Base-by-base conservation (phyloP, 192 early-diverging fungal genomes). In the Backusella macrospora region DNA sequence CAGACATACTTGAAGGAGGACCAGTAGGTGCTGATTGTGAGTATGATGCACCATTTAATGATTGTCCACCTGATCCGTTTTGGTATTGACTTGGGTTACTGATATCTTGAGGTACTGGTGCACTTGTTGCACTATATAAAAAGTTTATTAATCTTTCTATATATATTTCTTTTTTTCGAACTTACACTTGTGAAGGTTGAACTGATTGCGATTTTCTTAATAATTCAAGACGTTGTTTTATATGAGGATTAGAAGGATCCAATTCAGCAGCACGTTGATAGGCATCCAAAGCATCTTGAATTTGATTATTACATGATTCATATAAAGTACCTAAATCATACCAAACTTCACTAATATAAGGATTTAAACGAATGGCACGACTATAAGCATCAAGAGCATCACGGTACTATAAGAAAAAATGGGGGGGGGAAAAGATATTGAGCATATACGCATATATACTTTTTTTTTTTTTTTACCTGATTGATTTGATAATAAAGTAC, bases 361-460 rank as follows among this genome's bases (percentile, higher is more conserved):
- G 94, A 78, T 96, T 96, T 46, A 98, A 86, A 59, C 95, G 91
- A 70, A 98, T 96, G 2, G 97, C 98, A 14, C 95, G 89, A 76
- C 91, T 95, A 78, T 98, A 99, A 15, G 98, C 98, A 81, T 99
- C 97, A 42, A 98, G 83, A 0, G 98, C 98, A 78, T 99, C 97
- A 12, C 93, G 85, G 77, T 95, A 96, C 86, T 95, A 81, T 67
- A 38, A 34, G 29, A 34, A 34, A 9, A 6, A n/a, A n/a, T n/a
- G n/a, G n/a, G 12, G 23, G 13, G 9, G 12, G 18, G 2, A 52
- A 13, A 4, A 26, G 63, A 26, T 62, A 2, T 34, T 34, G 29
- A 34, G 29, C 2, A 34, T 34, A 34, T 55, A 15, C 10, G 18
- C 14, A 46, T n/a, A 38, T 15, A 64, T 12, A 48, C 26, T 18